These are phyloP conservation scores for Aspergillus cavernicola DNA, from an alignment of 495 filamentous ascomycete species.

Conservation along the genomic window DNA sequence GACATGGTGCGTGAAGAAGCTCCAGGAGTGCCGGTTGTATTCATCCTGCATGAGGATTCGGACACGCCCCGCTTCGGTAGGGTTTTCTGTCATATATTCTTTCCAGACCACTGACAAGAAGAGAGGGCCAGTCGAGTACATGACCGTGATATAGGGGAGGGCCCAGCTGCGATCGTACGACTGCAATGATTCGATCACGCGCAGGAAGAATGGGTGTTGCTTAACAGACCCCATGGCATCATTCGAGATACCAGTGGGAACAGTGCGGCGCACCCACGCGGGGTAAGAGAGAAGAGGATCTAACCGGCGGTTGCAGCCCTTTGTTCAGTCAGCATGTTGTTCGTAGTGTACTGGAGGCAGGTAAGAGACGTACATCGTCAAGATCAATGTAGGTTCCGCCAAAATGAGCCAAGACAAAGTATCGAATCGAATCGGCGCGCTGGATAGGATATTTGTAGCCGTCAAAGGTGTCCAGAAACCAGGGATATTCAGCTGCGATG, in stretches of 20 bases:
- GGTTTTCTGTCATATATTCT: constrained; percentile 56
- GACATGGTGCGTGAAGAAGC: constrained; percentile 71
- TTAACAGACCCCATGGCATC: constrained; percentile 82
- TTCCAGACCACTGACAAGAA: constrained; percentile 86
- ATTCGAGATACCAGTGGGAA: constrained; percentile 83
- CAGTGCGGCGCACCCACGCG: constrained; percentile 75
- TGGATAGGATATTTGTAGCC: constrained; percentile 78
- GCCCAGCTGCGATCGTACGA: constrained; percentile 72
- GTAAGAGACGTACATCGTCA: constrained; percentile 67
- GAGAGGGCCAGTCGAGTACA: constrained; percentile 81
- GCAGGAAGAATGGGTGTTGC: constrained; percentile 78
- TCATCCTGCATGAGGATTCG: constrained; percentile 60
- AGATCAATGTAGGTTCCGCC: constrained; percentile 89
- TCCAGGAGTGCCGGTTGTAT: constrained; percentile 68
- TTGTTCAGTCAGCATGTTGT: not conserved
- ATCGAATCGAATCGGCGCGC: constrained; percentile 82
- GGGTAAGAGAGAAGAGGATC: constrained; percentile 79
- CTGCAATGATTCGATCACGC: constrained; percentile 65
- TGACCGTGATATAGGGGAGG: constrained; percentile 84
- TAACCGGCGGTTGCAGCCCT: constrained; percentile 80
- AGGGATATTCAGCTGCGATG: constrained; percentile 74
- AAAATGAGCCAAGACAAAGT: constrained; percentile 79
- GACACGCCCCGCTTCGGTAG: constrained; percentile 41
- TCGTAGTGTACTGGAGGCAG: not conserved
- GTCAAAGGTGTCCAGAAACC: constrained; percentile 83